Percentiles rank a stretch among this genome's conserved stretches.
Conservation (phyloP, 345 rosid species). For the Salix suchowensis region DNA sequence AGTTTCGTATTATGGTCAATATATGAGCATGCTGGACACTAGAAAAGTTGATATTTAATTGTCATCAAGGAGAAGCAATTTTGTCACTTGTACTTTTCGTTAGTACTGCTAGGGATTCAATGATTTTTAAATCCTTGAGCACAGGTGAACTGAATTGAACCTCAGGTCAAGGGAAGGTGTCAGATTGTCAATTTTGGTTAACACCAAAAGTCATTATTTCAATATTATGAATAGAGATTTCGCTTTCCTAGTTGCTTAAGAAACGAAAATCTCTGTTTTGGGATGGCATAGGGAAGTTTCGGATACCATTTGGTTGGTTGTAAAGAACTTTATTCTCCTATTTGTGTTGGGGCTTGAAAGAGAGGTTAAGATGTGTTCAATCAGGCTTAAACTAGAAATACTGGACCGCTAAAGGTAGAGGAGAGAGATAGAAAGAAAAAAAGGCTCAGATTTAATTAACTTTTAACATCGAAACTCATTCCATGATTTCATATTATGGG, state of each 20-base stretch:
- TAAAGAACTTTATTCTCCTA: neutral
- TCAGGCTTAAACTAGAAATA: no score
- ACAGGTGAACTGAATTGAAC: no score
- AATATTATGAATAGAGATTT: neutral
- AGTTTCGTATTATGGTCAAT: neutral
- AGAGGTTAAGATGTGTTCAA: no score
- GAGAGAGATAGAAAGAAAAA: no score
- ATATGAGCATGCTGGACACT: neutral
- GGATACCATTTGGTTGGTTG: neutral
- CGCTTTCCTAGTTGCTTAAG: neutral
- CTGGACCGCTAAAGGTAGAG: no score
- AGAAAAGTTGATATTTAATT: neutral
- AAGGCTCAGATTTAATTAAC: no score
- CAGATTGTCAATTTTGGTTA: neutral
- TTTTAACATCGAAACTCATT: no score
- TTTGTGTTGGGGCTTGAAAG: neutral
- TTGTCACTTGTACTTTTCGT: neutral
- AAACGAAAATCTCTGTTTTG: neutral
- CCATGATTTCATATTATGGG: neutral
- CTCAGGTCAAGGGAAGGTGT: no score
- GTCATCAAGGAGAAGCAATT: neutral
- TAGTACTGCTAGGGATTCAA: neutral
- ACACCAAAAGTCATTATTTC: neutral
- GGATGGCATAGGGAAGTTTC: neutral
- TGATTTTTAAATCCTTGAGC: no score